phyloP scores from a whole-genome alignment of 352 stramenopile genomes.

The Globisporangium carolinianum region DNA sequence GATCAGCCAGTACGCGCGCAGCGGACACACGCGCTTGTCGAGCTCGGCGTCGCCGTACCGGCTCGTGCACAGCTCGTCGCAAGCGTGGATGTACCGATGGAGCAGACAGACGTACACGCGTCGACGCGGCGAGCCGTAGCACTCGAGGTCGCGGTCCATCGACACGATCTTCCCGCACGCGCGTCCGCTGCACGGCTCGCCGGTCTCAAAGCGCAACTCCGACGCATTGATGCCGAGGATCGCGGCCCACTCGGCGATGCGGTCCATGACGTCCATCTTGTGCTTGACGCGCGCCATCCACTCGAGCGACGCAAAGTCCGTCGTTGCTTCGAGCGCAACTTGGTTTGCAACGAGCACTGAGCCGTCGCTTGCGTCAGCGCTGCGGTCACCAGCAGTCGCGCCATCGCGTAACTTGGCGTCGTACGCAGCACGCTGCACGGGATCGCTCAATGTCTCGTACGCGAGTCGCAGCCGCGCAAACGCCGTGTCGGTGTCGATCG shows the following conservation, averaged over 20 bases:
- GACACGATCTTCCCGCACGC: conserved; percentile 75
- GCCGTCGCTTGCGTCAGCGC: conserved; percentile 5
- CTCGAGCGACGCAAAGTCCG: conserved; percentile 72
- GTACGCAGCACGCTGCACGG: conserved; percentile 40
- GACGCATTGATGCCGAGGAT: conserved; percentile 52
- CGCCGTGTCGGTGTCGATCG: conserved; percentile 23
- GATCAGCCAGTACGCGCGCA: conserved; percentile 72
- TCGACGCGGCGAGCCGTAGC: conserved; percentile 52
- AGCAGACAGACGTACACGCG: conserved; percentile 73
- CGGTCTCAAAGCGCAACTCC: conserved; percentile 68
- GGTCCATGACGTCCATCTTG: conserved; percentile 84
- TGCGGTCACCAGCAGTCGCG: too few species aligned
- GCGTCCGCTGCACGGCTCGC: conserved; percentile 46
- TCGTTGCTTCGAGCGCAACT: conserved; percentile 56
- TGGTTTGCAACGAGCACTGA: conserved; percentile 45
- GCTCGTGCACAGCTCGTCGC: conserved; percentile 68
- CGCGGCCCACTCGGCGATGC: conserved; percentile 66
- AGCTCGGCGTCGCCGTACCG: conserved; percentile 44
- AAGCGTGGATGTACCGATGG: conserved; percentile 80
- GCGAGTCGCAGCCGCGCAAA: conserved; percentile 62
- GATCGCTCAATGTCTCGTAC: conserved; percentile 73
- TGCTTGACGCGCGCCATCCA: conserved; percentile 81
- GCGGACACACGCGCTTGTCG: conserved; percentile 56
- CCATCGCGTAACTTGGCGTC: conserved; percentile 33
- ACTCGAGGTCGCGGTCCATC: conserved; percentile 76